Evolutionary conservation across 768 basidiomycete species (phyloP).

Genomic region (Mycena olivaceomarginata): DNA sequence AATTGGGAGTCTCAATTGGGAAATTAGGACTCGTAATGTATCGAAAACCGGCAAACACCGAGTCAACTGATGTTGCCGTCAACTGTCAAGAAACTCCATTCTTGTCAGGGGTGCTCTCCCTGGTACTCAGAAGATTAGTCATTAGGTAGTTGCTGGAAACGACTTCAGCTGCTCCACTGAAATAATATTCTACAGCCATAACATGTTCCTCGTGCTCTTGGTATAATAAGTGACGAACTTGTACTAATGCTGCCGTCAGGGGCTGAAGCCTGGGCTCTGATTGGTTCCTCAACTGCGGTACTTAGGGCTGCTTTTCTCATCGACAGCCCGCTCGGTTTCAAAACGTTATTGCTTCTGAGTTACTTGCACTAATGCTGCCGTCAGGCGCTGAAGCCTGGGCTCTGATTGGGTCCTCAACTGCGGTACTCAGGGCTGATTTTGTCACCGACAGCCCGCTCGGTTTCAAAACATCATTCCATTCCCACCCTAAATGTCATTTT

Average conservation of each 20-base stretch:
- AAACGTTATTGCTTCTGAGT: neutral
- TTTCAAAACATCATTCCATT: neutral
- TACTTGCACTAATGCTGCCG: neutral
- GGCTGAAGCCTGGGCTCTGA: neutral
- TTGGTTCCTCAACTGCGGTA: constrained; percentile 2
- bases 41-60: neutral
- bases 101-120: no score
- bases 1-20: no score
- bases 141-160: no score
- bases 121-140: no score
- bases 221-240: no score
- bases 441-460: neutral
- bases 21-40: no score
- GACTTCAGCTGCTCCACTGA: no score
- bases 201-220: no score
- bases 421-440: constrained; percentile 1
- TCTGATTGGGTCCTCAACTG: constrained; percentile 1
- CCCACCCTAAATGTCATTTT: neutral
- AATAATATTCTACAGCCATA: no score
- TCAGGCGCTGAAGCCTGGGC: neutral
- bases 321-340: neutral
- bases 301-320: constrained; percentile 2
- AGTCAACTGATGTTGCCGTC: no score
- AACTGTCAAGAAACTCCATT: no score
- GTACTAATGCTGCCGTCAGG: neutral